Base-by-base conservation (phyloP, 495 filamentous ascomycete species). In the Platismatia glauca region DNA sequence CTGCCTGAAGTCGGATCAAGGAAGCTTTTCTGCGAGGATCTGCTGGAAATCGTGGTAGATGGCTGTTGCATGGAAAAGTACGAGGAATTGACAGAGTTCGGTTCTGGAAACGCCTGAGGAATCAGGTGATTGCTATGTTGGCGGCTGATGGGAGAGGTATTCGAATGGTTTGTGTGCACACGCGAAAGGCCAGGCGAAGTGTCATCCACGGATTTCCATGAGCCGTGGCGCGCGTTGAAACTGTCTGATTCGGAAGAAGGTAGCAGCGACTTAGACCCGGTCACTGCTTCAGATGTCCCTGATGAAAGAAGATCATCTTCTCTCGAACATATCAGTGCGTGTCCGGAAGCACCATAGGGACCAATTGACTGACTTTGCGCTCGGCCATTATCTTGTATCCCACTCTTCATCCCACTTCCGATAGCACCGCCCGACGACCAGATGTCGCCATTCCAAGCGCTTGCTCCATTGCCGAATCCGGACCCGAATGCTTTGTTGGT, bases 241-340 rank as follows among this genome's bases (percentile, higher is more conserved):
- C 72, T 73, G 67, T 90, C 85, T 2, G 83, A 80, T 67, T 87
- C 85, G 2, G 86, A 89, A 3, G 84, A 79, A 4, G 82, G 77
- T 48, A 88, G 71, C 35, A 90, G 70, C 38, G 86, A 86, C 33
- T 84, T 78, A 4, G 87, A 89, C 31, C 88, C 87, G 35, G 81
- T 80, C 66, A 84, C 82, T 9, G 75, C 77, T 64, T 83, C 79
- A 18, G 60, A 48, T 20, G 29, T 57, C 43, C 31, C 43, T 3
- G 63, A 39, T 5, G 27, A 37, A 13, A 56, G 59, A 16, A 55
- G 39, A n/a, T 70, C 67, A 53, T 66, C 68, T 70, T 33, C 18
- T 24, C 22, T 4, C 12, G 16, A 53, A n/a, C 18, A 44, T 18
- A 56, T 67, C 56, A 67, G 62, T 39, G 39, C 18, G 8, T 31